A percentile compares a stretch with the other conserved stretches of the same genome.
phyloP scores from a whole-genome alignment of 306 rosid species.

The Potentilla sterilis region DNA sequence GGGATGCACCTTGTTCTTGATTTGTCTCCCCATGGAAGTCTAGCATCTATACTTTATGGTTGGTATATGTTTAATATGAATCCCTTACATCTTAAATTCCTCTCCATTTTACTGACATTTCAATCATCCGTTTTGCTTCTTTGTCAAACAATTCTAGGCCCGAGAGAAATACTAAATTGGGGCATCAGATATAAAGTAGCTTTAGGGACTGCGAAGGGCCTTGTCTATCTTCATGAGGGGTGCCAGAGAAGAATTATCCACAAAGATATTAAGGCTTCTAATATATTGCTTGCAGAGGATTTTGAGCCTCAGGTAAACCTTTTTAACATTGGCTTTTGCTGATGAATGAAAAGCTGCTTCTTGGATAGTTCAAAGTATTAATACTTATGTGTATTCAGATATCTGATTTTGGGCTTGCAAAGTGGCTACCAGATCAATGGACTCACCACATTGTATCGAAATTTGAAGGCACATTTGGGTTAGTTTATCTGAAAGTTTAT shows the following conservation, averaged over 20 bases:
- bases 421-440: constrained; percentile 98
- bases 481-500: constrained; percentile 33
- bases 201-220: constrained; percentile 88
- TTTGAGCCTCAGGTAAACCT: constrained; percentile 82
- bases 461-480: constrained; percentile 99
- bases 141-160: constrained; percentile 42
- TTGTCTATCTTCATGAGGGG: constrained; percentile 83
- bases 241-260: constrained; percentile 97
- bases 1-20: constrained; percentile 99
- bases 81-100: constrained; percentile 11
- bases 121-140: constrained; percentile 6
- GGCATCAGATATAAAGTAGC: constrained; percentile 61
- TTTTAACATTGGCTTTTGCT: constrained; percentile 5
- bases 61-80: constrained; percentile 24
- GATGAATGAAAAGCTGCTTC: not conserved
- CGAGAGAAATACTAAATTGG: constrained; percentile 84
- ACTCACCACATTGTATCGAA: constrained; percentile 88
- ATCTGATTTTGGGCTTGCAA: constrained; percentile 94
- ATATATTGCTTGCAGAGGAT: constrained; percentile 81
- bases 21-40: constrained; percentile 91
- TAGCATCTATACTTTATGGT: constrained; percentile 88
- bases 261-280: constrained; percentile 95
- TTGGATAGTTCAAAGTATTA: not conserved
- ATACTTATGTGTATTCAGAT: constrained; percentile 44
- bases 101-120: constrained; percentile 13